phyloP scores from a whole-genome alignment of 1,284 basidiomycete genomes.

The Malassezia nana region DNA sequence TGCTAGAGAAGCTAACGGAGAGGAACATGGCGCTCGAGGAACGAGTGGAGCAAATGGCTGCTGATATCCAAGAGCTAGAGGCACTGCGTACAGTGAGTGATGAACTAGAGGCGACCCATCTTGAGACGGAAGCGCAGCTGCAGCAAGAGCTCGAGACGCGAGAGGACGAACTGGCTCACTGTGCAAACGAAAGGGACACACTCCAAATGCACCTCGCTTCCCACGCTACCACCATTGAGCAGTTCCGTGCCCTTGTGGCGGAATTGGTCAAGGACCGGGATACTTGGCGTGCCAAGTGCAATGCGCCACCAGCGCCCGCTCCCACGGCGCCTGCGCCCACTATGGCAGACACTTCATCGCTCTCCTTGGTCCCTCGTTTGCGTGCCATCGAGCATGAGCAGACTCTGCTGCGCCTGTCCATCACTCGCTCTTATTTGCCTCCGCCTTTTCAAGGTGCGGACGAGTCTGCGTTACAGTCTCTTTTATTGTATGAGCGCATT shows the following conservation, averaged over 20 bases:
- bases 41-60: constrained; percentile 86
- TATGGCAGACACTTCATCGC: not conserved
- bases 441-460: constrained; percentile 35
- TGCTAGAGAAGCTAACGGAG: constrained; percentile 89
- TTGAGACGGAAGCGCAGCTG: constrained; percentile 83
- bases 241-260: constrained; percentile 43
- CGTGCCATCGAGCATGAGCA: not conserved
- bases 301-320: constrained; percentile 2
- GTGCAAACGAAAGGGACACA: constrained; percentile 21
- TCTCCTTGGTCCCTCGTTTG: not conserved
- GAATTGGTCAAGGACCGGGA: constrained; percentile 39
- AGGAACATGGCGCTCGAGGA: constrained; percentile 68
- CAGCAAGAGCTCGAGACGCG: constrained; percentile 65
- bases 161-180: constrained; percentile 26
- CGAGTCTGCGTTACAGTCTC: constrained; percentile 30
- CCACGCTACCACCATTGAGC: constrained; percentile 34
- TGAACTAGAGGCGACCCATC: constrained; percentile 90
- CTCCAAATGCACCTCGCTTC: constrained; percentile 36
- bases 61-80: constrained; percentile 89
- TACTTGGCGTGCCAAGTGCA: constrained; percentile 28
- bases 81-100: constrained; percentile 90
- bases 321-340: not conserved
- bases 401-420: constrained; percentile 25
- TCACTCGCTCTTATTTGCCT: constrained; percentile 37
- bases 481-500: constrained; percentile 45